Base-by-base conservation (phyloP, 2,329 filamentous ascomycete genomes). In the Exutisphaerella laricina region DNA sequence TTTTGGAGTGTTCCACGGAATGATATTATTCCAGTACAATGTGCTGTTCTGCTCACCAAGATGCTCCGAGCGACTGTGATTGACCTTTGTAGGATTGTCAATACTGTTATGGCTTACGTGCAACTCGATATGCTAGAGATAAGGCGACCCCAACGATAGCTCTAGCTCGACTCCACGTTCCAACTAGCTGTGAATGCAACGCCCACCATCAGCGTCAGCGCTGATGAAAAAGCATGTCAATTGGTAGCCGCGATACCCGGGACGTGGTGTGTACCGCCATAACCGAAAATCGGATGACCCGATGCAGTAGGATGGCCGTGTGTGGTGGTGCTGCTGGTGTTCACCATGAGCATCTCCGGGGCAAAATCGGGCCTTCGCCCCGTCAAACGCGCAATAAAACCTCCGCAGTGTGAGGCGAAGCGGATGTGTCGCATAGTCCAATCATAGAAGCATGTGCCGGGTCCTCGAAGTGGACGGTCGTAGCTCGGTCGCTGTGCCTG, bases 181-280 rank as follows among this genome's bases (percentile, higher is more conserved):
- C 9, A 18, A 14, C 14, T 12, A 33, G 4, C 10, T 14, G 20
- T 33, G n/a, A 7, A 5, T 23, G 18, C 25, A 39, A 13, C 8
- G 8, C n/a, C 13, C 25, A 29, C 36, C 16, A 28, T 18, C 21
- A 14, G 14, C 6, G 30, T 16, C 36, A 30, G 23, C 36, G 36
- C 36, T 39, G 23, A 30, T 26, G 16, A 32, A 13, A 10, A 32
- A 7, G 17, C 17, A 20, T 13, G 25, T 26, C 38, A 32, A 32
- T 32, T 40, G 38, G 38, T 40, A 40, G 28, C 38, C 26, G 17
- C 38, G 28, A 23, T 13, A 18, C 21, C 9, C 38, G 38, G 38
- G 14, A 40, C 16, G 4, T 40, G 38, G 26, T 29, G 38, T 32
- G 8, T 4, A 30, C 13, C 23, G 17, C 33, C 18, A 17, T 21